Percentiles rank a stretch among this genome's conserved stretches.
These are phyloP conservation scores for Gomphus bonarii DNA, from an alignment of 1,284 basidiomycete species.

Conservation along the genomic window DNA sequence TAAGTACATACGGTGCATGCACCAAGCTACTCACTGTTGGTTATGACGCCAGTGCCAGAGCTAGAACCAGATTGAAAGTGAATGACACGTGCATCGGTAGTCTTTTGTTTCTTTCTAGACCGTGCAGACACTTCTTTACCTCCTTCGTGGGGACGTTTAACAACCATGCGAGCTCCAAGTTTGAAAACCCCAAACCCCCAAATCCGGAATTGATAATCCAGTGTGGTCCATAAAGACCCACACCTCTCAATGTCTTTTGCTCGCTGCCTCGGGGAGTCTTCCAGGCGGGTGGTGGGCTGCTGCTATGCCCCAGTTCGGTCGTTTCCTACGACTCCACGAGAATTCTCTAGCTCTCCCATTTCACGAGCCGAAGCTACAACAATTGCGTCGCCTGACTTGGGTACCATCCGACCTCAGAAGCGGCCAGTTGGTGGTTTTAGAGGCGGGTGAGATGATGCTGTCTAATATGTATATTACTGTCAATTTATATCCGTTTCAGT, in stretches of 20 bases:
- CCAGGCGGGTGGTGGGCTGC: neutral
- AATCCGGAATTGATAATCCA: neutral
- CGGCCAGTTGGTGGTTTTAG: conserved; percentile 80
- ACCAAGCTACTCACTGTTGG: conserved; percentile 12
- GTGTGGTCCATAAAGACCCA: conserved; percentile 18
- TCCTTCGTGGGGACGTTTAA: conserved; percentile 37
- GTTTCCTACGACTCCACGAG: conserved; percentile 16
- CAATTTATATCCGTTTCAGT: conserved; percentile 28
- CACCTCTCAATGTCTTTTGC: conserved; percentile 21
- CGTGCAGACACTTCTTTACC: conserved; percentile 29
- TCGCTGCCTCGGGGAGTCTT: conserved; percentile 18
- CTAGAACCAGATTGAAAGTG: conserved; percentile 37
- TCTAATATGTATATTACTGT: neutral
- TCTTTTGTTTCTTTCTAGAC: conserved; percentile 60
- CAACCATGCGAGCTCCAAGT: conserved; percentile 28
- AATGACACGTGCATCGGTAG: conserved; percentile 55
- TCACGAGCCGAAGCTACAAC: conserved; percentile 33
- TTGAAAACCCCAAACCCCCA: neutral
- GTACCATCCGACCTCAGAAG: conserved; percentile 49
- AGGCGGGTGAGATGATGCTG: conserved; percentile 52
- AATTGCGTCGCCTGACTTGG: conserved; percentile 35
- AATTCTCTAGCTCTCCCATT: conserved; percentile 28
- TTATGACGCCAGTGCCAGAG: neutral
- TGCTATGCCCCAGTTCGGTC: neutral
- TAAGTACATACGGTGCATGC: too few relatives aligned